phyloP scores from a whole-genome alignment of 805 yeast species.

The Candida rishiriensis region DNA sequence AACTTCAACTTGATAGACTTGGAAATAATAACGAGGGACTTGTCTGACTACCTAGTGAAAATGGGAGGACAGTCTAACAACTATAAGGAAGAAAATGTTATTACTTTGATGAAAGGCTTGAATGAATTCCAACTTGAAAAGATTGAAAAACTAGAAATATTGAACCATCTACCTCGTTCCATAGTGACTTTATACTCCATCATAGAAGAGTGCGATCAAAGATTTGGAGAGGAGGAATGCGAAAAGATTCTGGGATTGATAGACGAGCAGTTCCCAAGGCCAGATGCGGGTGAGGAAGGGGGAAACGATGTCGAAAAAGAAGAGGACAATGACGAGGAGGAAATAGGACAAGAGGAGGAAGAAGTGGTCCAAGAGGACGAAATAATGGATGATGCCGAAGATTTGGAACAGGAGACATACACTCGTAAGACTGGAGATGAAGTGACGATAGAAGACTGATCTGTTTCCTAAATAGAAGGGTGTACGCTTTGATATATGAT shows the following conservation, averaged over 20 bases:
- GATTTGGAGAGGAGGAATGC: slow-evolving; percentile 68
- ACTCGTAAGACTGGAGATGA: slow-evolving; percentile 9
- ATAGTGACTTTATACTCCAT: slow-evolving; percentile 75
- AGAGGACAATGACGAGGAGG: slow-evolving; percentile 17
- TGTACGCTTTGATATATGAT: not conserved
- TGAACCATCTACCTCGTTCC: slow-evolving; percentile 75
- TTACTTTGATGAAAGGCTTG: slow-evolving; percentile 4
- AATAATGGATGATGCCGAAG: slow-evolving; percentile 20
- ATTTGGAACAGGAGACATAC: slow-evolving; percentile 24
- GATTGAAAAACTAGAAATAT: slow-evolving; percentile 78
- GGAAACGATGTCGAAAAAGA: slow-evolving; percentile 16
- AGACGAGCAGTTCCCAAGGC: slow-evolving; percentile 46
- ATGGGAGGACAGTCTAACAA: slow-evolving; percentile 34
- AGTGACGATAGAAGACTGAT: slow-evolving; percentile 21
- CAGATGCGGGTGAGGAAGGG: slow-evolving; percentile 25
- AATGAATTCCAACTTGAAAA: slow-evolving; percentile 55
- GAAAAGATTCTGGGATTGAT: slow-evolving; percentile 55
- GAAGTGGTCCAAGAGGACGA: slow-evolving; percentile 24
- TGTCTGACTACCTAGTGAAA: slow-evolving; percentile 36
- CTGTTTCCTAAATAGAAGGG: not conserved
- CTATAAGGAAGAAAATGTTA: slow-evolving; percentile 30
- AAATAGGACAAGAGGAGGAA: slow-evolving; percentile 18
- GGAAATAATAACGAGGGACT: slow-evolving; percentile 47
- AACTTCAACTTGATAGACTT: slow-evolving; percentile 37
- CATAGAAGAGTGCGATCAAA: slow-evolving; percentile 87